Evolutionary conservation across 2,329 filamentous ascomycete genomes (phyloP).

Genomic region (Calonectria henricotiae): DNA sequence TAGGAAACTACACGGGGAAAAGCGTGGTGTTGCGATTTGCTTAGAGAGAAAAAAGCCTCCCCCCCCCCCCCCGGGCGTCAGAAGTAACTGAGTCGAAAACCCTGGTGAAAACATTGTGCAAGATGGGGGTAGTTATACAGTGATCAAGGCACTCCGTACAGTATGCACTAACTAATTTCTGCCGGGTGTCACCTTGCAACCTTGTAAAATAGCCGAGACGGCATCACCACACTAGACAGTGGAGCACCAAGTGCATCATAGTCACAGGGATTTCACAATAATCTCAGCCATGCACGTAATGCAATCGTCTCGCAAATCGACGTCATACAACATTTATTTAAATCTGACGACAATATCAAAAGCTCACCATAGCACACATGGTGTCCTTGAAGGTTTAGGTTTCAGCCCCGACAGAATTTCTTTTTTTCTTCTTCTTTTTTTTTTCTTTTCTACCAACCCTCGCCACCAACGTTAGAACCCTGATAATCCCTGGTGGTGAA

Average conservation of each 20-base stretch:
- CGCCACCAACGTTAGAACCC: not conserved
- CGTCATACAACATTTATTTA: not conserved
- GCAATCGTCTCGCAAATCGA: not conserved
- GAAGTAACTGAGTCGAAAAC: too few relatives aligned
- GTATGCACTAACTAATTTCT: not conserved
- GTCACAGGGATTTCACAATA: not conserved
- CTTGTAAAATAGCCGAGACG: not conserved
- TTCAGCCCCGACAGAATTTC: not conserved
- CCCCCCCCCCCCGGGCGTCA: too few relatives aligned
- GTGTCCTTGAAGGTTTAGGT: not conserved
- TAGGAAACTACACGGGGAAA: too few relatives aligned
- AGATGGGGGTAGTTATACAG: too few relatives aligned
- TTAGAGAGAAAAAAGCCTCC: too few relatives aligned
- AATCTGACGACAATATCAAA: not conserved
- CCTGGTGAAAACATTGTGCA: too few relatives aligned
- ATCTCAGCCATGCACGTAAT: not conserved
- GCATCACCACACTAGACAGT: not conserved
- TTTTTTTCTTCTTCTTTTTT: not conserved
- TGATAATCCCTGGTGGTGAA: constrained; percentile 6
- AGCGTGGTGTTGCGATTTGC: too few relatives aligned
- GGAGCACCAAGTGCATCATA: not conserved
- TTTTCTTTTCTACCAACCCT: not conserved
- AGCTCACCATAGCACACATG: not conserved
- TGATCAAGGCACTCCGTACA: too few relatives aligned
- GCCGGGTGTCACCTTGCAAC: not conserved